phyloP scores from a whole-genome alignment of 2,329 filamentous ascomycete species.

The Epichloe bromicola region DNA sequence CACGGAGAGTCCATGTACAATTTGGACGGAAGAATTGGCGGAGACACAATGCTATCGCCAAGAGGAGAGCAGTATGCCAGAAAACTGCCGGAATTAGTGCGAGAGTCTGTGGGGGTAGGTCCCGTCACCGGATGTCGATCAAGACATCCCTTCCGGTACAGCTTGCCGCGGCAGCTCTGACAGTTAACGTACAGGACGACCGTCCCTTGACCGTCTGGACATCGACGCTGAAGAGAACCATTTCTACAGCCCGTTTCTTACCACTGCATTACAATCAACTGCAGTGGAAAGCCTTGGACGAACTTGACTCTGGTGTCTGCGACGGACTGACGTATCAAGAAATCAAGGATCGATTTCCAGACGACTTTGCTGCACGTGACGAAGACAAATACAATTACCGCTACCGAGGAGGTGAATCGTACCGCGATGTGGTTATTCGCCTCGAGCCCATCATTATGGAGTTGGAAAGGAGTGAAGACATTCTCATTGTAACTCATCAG shows the following conservation, averaged over 20 bases:
- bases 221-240: slow-evolving; percentile 63
- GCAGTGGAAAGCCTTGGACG: slow-evolving; percentile 96
- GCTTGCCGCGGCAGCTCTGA: background rate
- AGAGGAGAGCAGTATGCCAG: slow-evolving; percentile 80
- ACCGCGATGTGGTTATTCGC: slow-evolving; percentile 93
- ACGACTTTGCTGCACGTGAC: slow-evolving; percentile 90
- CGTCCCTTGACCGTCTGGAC: slow-evolving; percentile 51
- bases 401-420: slow-evolving; percentile 88
- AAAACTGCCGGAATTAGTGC: slow-evolving; percentile 72
- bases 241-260: slow-evolving; percentile 77
- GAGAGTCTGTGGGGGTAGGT: slow-evolving; percentile 72
- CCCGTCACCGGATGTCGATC: background rate
- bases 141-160: background rate
- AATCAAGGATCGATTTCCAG: slow-evolving; percentile 80
- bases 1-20: slow-evolving; percentile 95
- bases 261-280: slow-evolving; percentile 78
- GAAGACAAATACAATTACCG: slow-evolving; percentile 99
- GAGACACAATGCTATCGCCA: slow-evolving; percentile 74
- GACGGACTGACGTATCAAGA: slow-evolving; percentile 94
- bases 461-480: slow-evolving; percentile 87
- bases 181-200: slow-evolving; percentile 32
- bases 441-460: slow-evolving; percentile 99
- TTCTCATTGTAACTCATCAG: slow-evolving; percentile 95
- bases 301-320: slow-evolving; percentile 92
- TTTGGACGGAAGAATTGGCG: slow-evolving; percentile 78